These are phyloP conservation scores for Ormosia semicastrata DNA, from an alignment of 306 rosid species.

Conservation along the genomic window DNA sequence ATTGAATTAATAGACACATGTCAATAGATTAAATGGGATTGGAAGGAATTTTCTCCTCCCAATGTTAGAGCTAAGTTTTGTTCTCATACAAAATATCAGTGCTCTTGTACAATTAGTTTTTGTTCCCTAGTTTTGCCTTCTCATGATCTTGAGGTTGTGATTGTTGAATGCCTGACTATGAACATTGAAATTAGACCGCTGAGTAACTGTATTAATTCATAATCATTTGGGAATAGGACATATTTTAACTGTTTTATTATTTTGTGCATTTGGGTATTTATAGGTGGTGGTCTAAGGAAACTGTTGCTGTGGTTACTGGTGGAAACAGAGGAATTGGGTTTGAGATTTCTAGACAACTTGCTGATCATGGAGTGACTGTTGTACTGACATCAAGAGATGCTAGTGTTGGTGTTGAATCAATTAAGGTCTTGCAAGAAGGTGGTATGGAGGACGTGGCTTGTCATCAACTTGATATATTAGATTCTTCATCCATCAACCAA, in stretches of 20 bases:
- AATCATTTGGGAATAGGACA: background rate
- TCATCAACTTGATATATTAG: slow-evolving; percentile 85
- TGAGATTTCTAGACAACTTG: slow-evolving; percentile 79
- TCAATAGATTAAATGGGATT: too few species aligned
- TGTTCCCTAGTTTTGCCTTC: background rate
- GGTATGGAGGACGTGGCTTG: slow-evolving; percentile 67
- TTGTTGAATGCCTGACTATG: background rate
- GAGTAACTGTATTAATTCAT: background rate
- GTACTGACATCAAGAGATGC: slow-evolving; percentile 78
- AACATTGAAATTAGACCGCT: background rate
- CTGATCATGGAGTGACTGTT: slow-evolving; percentile 75
- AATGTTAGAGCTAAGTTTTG: too few species aligned
- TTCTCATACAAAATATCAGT: background rate
- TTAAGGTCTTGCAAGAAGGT: slow-evolving; percentile 88
- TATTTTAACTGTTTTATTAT: background rate
- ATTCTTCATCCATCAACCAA: slow-evolving; percentile 53
- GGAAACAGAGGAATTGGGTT: slow-evolving; percentile 95
- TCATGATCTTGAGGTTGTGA: background rate
- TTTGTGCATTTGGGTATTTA: background rate
- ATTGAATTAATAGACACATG: too few species aligned
- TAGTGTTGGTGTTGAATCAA: slow-evolving; percentile 79
- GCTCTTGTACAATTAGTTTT: too few species aligned
- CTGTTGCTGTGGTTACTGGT: slow-evolving; percentile 92
- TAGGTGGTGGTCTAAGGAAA: slow-evolving; percentile 97
- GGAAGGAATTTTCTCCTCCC: too few species aligned